Base-by-base conservation (phyloP, 345 rosid species). In the Erodium maritimum region DNA sequence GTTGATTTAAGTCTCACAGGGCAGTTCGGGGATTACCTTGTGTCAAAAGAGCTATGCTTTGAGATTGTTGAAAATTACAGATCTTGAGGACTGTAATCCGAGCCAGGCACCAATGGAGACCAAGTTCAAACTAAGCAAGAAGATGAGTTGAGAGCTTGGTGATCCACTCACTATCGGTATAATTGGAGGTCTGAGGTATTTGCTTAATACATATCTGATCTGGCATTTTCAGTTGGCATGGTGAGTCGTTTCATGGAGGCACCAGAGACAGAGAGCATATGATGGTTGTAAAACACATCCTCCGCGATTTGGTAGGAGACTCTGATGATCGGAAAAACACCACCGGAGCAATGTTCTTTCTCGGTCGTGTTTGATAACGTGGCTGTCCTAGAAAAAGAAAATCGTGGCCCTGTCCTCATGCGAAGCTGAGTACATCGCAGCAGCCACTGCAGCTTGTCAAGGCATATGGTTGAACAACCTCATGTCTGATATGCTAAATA, bases 391-490 rank as follows among this genome's bases (percentile, higher is more conserved):
- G 21, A 59, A 59, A 20, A 52, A 59, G 25, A 59, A 59, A 20
- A 18, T 59, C 1, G 54, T 59, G 11, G 62, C 62, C 1, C 19
- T 59, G 2, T 59, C 62, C 19, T 59, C 62, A 19, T 42, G 62
- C 18, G 62, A 59, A 59, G 62, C 62, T 5, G 53, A 59, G 23
- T 59, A 59, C 22, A 20, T 59, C 21, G 54, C 19, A 5, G 62
- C 53, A 5, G 9, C 16, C 17, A 16, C 25, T 6, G 54, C 53
- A 45, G 62, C 62, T 6, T 59, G 62, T 59, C 62, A 59, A 59
- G 52, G 62, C 16, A 21, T 59, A 5, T 59, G 62, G 62, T 19
- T 59, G 17, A 22, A 54, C 4, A n/a, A 54, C 37, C 19, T 59
- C 9, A 18, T 59, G 14, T 23, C 17, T 19, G 54, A 59, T 4